phyloP scores from a whole-genome alignment of 495 filamentous ascomycete genomes.

The Xanthoparmelia taractica region DNA sequence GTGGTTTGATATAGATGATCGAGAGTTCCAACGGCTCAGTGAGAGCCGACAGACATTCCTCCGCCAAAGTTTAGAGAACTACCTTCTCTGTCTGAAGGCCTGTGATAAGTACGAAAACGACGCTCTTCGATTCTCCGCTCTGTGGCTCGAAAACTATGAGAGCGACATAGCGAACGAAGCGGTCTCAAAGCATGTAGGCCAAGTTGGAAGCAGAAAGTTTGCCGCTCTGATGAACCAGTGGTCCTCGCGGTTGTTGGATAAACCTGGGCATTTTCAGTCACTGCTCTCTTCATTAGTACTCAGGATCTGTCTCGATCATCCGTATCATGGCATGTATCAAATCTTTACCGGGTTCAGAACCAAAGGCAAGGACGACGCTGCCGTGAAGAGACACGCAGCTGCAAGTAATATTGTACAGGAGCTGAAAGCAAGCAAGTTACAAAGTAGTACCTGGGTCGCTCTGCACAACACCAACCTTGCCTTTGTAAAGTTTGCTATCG shows the following conservation, averaged over 20 bases:
- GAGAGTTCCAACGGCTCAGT: conserved; percentile 71
- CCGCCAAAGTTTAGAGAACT: conserved; percentile 85
- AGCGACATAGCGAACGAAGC: conserved; percentile 65
- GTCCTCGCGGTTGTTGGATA: conserved; percentile 76
- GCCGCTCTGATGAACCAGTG: conserved; percentile 92
- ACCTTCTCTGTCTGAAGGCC: conserved; percentile 73
- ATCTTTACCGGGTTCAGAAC: conserved; percentile 74
- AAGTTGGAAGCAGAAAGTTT: conserved; percentile 86
- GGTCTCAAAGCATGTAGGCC: conserved; percentile 57
- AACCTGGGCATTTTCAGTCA: conserved; percentile 59
- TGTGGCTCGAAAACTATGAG: conserved; percentile 82
- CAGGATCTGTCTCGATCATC: conserved; percentile 82
- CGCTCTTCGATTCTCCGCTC: conserved; percentile 83
- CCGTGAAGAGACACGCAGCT: conserved; percentile 62
- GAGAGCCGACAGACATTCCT: conserved; percentile 72
- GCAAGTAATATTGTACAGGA: conserved; percentile 56
- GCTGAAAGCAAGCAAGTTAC: conserved; percentile 45
- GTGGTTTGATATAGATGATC: conserved; percentile 84
- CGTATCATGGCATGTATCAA: conserved; percentile 93
- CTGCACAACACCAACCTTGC: conserved; percentile 63
- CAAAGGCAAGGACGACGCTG: conserved; percentile 61
- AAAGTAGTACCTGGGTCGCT: conserved; percentile 50
- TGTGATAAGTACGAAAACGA: conserved; percentile 85
- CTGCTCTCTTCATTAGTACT: conserved; percentile 64
- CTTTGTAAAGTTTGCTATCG: conserved; percentile 67